These are phyloP conservation scores for Neostapfia colusana DNA, from an alignment of 176 grass and related monocot genomes.

Conservation along the genomic window DNA sequence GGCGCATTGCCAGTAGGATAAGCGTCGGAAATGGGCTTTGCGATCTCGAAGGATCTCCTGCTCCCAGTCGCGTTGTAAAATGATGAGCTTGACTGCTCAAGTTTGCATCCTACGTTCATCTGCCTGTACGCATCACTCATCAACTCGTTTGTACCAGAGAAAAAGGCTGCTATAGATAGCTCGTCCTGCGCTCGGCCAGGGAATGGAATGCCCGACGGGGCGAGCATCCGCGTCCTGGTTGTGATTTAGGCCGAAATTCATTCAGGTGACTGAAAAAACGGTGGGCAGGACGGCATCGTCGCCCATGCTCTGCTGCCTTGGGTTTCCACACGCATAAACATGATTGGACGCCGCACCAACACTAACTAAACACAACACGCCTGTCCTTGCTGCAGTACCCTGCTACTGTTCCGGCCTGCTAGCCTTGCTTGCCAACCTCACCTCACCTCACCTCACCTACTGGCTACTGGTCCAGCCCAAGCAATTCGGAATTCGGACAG, in stretches of 20 bases:
- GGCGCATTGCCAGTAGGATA: not conserved
- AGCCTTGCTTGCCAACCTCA: not conserved
- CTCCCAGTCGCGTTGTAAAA: not conserved
- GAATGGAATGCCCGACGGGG: not conserved
- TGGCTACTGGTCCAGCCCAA: constrained; percentile 13
- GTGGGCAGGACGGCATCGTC: not conserved
- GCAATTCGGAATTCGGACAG: constrained; percentile 22
- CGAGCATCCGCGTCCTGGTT: not conserved
- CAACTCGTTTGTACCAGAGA: not conserved
- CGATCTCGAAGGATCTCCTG: not conserved
- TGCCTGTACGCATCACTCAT: no score
- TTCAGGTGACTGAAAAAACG: not conserved
- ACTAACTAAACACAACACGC: not conserved
- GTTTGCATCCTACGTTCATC: not conserved
- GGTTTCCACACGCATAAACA: not conserved
- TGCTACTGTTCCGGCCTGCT: not conserved
- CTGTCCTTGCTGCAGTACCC: not conserved
- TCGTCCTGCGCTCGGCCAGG: not conserved
- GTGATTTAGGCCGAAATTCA: not conserved
- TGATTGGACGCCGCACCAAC: constrained; percentile 30
- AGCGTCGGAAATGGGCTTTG: not conserved
- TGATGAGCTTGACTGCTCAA: not conserved
- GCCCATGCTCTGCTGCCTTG: constrained; percentile 1
- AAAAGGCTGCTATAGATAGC: not conserved
- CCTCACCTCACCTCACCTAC: not conserved